phyloP scores from a whole-genome alignment of 179 eudicot species.

The Silene vulgaris region DNA sequence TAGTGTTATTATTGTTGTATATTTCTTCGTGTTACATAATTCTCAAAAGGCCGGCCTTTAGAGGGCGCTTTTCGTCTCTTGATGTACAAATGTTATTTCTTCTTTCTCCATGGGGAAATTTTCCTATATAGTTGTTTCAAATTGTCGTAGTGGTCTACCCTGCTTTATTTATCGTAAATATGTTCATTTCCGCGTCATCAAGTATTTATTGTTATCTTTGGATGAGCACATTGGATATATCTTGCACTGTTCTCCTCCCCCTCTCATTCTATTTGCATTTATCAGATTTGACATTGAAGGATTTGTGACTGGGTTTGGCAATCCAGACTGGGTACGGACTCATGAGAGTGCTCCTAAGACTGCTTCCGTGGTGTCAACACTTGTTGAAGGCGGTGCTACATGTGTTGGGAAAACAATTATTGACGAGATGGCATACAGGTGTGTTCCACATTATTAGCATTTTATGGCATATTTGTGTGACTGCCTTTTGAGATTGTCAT shows the following conservation, averaged over 20 bases:
- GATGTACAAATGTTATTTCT: not conserved
- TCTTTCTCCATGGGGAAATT: not conserved
- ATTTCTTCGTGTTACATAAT: not conserved
- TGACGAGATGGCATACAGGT: conserved; percentile 93
- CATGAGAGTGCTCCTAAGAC: conserved; percentile 78
- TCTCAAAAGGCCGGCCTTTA: too few species aligned
- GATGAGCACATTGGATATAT: not conserved
- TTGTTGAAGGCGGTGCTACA: conserved; percentile 92
- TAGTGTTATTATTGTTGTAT: not conserved
- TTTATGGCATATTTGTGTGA: not conserved
- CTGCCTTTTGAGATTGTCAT: conserved; percentile 4
- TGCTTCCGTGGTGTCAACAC: conserved; percentile 59
- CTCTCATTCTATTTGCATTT: not conserved
- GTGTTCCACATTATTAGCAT: conserved; percentile 18
- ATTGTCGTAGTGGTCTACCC: not conserved
- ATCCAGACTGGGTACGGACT: conserved; percentile 82
- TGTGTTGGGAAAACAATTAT: conserved; percentile 84
- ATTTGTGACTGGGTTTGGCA: conserved; percentile 80
- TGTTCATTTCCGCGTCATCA: not conserved
- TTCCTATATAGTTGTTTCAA: not conserved
- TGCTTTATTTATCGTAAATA: not conserved
- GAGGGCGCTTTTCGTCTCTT: not conserved
- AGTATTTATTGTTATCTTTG: not conserved
- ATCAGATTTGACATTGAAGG: conserved; percentile 81
- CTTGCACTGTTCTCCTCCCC: not conserved